Percentiles rank a stretch among this genome's conserved stretches.
These are phyloP conservation scores for Sphaerulina musiva DNA, from an alignment of 2,329 filamentous ascomycete genomes.

Conservation along the genomic window DNA sequence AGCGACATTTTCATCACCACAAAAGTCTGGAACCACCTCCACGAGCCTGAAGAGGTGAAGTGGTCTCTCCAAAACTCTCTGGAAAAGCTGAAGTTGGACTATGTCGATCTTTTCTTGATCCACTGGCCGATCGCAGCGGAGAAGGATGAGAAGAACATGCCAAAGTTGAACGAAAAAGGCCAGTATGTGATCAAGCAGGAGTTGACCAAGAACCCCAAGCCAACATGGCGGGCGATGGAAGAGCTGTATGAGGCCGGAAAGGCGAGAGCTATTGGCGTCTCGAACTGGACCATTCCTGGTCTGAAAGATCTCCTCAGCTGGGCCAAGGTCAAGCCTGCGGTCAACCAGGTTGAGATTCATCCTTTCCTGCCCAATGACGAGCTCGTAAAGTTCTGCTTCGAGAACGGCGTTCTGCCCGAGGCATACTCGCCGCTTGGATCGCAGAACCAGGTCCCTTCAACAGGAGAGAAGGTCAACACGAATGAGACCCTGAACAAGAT, in stretches of 20 bases:
- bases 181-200: slow-evolving; percentile 59
- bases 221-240: slow-evolving; percentile 59
- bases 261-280: slow-evolving; percentile 49
- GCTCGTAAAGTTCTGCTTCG: slow-evolving; percentile 52
- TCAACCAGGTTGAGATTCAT: slow-evolving; percentile 48
- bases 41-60: slow-evolving; percentile 36
- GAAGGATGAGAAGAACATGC: slow-evolving; percentile 43
- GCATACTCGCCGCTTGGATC: slow-evolving; percentile 57
- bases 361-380: slow-evolving; percentile 57
- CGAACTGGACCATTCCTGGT: slow-evolving; percentile 44
- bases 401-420: slow-evolving; percentile 50
- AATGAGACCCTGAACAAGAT: slow-evolving; percentile 55
- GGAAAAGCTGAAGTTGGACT: slow-evolving; percentile 31
- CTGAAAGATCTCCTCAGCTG: slow-evolving; percentile 41
- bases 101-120: slow-evolving; percentile 34
- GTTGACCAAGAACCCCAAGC: slow-evolving; percentile 59
- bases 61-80: slow-evolving; percentile 33
- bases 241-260: slow-evolving; percentile 50
- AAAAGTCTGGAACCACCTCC: slow-evolving; percentile 50
- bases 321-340: slow-evolving; percentile 38
- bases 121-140: slow-evolving; percentile 47
- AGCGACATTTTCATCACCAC: slow-evolving; percentile 48
- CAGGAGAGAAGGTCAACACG: slow-evolving; percentile 59
- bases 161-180: slow-evolving; percentile 47
- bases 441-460: slow-evolving; percentile 62